These are phyloP conservation scores for Lachancea quebecensis DNA, from an alignment of 805 yeast species.

Conservation along the genomic window DNA sequence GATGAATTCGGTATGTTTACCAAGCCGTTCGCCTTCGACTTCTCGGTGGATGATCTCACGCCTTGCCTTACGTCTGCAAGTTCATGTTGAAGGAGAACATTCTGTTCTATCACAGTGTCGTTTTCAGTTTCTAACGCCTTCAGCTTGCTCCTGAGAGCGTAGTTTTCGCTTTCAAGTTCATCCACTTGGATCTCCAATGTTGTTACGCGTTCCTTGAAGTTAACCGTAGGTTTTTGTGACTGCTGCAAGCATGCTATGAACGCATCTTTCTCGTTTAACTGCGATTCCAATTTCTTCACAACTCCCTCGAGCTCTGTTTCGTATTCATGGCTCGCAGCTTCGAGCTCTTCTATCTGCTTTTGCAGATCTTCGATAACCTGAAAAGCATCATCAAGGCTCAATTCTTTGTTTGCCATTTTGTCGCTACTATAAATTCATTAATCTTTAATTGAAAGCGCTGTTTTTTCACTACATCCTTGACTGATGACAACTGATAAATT, in stretches of 20 bases:
- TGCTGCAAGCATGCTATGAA: neutral
- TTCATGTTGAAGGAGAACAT: slow-evolving; percentile 19
- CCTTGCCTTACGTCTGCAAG: slow-evolving; percentile 10
- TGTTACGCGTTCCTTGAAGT: slow-evolving; percentile 6
- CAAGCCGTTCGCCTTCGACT: neutral
- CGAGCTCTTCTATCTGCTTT: slow-evolving; percentile 17
- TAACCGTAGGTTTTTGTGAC: neutral
- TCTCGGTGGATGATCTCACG: neutral
- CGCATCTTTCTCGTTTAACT: slow-evolving; percentile 6
- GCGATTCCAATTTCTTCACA: slow-evolving; percentile 10
- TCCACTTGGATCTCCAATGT: slow-evolving; percentile 15
- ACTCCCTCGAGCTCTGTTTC: slow-evolving; percentile 18
- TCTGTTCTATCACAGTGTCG: slow-evolving; percentile 15
- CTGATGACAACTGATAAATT: no score
- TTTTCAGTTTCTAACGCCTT: slow-evolving; percentile 10
- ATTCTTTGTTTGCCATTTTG: neutral
- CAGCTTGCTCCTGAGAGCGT: slow-evolving; percentile 8
- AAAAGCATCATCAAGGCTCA: slow-evolving; percentile 7
- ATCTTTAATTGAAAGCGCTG: neutral
- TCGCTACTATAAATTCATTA: neutral
- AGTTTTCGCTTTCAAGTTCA: slow-evolving; percentile 16
- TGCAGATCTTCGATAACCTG: slow-evolving; percentile 11
- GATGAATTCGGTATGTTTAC: neutral
- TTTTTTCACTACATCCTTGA: no score
- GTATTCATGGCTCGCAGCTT: slow-evolving; percentile 15